Evolutionary conservation across 495 filamentous ascomycete genomes (phyloP), one percentile per base, ranked within the genome.

Genomic region (Trichoderma orchidacearum): DNA sequence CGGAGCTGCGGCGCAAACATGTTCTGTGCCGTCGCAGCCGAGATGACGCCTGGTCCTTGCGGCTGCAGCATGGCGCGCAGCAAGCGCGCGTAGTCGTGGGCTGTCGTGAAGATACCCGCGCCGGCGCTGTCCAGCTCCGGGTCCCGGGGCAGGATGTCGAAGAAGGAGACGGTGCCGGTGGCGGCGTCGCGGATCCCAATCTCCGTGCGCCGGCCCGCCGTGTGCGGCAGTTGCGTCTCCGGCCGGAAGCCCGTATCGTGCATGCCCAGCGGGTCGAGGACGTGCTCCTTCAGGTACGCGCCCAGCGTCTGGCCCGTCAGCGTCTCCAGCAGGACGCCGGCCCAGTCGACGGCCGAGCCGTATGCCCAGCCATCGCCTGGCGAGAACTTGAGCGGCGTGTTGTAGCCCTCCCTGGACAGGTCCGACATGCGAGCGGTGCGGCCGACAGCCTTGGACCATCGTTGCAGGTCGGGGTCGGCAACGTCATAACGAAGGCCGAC

Each of bases 1-100:
- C 69, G 61, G 30, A 82, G 64, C 54, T 79, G 76, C 32, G 76
- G 68, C 23, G 64, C 58, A 62, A 84, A 83, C 68, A 85, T 78
- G 58, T 70, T 63, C 6, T 74, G 69, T 15, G 73, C 70, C 17
- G 71, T 76, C 30, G 63, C 60, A 53, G 51, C 57, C 8, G 41
- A 58, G 35, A 69, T 30, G 3, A 67, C 6, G 27, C 55, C 41
- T 1, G 36, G 54, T 9, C 54, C 60, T 15, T 21, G 36, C 45
- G 13, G 36, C 18, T 17, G 30, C 11, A 85, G 60, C 38, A 83
- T 7, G 17, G 69, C 72, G 17, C 67, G 70, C 51, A 84, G 63
- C 9, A 84, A 61, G 59, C 74, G 80, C 27, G 70, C 61, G 56
- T 76, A 82, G 51, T 77, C 76, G 13, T 41, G 60, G 5, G 75